Evolutionary conservation across 2,329 filamentous ascomycete genomes (phyloP).

Genomic region (Metarhizium brunneum): DNA sequence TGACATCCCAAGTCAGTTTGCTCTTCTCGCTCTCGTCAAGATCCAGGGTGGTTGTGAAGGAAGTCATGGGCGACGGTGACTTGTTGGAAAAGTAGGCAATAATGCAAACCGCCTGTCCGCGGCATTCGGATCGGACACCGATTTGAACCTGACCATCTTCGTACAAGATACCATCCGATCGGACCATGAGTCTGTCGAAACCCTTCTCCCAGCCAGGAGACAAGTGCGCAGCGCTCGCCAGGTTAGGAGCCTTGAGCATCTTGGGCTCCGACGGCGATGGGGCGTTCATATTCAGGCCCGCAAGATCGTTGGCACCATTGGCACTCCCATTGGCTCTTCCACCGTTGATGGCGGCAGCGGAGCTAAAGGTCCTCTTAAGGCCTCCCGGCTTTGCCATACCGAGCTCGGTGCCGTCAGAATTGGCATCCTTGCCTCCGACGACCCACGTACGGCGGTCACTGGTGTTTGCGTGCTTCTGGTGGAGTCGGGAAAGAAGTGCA

Average conservation of each 20-base stretch:
- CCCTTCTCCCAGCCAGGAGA: constrained; percentile 92
- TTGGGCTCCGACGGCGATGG: constrained; percentile 48
- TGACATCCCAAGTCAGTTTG: constrained; percentile 75
- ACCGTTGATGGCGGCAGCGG: constrained; percentile 38
- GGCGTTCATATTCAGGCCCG: constrained; percentile 70
- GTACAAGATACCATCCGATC: constrained; percentile 79
- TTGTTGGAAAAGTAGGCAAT: constrained; percentile 97
- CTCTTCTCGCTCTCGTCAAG: constrained; percentile 58
- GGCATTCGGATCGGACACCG: constrained; percentile 86
- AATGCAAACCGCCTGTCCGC: constrained; percentile 87
- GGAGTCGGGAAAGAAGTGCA: constrained; percentile 79
- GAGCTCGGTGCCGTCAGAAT: constrained; percentile 70
- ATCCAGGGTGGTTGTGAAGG: constrained; percentile 90
- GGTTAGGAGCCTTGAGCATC: constrained; percentile 61
- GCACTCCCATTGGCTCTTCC: constrained; percentile 33
- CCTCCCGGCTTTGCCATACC: constrained; percentile 71
- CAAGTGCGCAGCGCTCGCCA: constrained; percentile 85
- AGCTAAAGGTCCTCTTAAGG: constrained; percentile 78
- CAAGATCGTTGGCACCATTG: constrained; percentile 57
- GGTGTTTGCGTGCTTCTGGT: constrained; percentile 87
- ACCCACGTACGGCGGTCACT: constrained; percentile 97
- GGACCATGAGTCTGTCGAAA: constrained; percentile 73
- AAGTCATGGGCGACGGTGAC: constrained; percentile 72
- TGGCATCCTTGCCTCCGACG: constrained; percentile 93
- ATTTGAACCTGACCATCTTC: constrained; percentile 93